Base-by-base conservation (phyloP, 2,329 filamentous ascomycete genomes). In the Aspergillus clavatus region DNA sequence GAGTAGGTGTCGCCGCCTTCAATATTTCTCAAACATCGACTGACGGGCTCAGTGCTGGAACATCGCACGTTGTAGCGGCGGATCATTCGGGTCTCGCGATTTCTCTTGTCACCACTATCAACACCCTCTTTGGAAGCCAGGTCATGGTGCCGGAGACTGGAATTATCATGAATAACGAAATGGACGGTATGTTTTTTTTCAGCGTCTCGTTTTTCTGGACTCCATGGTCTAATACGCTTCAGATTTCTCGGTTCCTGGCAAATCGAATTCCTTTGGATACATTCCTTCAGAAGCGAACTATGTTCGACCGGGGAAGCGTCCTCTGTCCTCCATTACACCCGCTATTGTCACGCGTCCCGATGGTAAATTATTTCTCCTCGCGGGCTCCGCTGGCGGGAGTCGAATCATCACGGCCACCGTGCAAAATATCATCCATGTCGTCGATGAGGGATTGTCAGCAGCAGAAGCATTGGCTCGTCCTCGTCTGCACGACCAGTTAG, bases 241-340 rank as follows among this genome's bases (percentile, higher is more conserved):
- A 72, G 89, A 95, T 71, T 96, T 96, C 72, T 88, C 84, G 39
- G 89, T 95, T 57, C 90, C 91, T 0, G 81, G 81, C 42, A 72
- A 77, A 1, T 77, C 75, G 46, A 95, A 95, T 63, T 81, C 83
- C 21, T 97, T 96, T 63, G 89, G 89, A 42, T 95, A 89, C 70
- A 79, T 84, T 36, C 89, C 91, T 1, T 84, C 81, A 0, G 80
- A 82, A 3, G 78, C 83, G 36, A 96, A 97, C 74, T 96, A 82
- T 63, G 82, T 96, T 63, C 78, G 82, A 4, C 82, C 88, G 0
- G 77, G 81, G 38, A 96, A 96, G 68, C 81, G 91, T 0, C 89
- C 90, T 0, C 72, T 96, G 3, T 90, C 85, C 1, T 90, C 86
- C 51, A 89, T 93, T 55, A 82, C 85, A 0, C 89, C 90, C 3